Evolutionary conservation across 176 grass and related monocot genomes (phyloP).

Genomic region (Echinochloa phyllopogon): DNA sequence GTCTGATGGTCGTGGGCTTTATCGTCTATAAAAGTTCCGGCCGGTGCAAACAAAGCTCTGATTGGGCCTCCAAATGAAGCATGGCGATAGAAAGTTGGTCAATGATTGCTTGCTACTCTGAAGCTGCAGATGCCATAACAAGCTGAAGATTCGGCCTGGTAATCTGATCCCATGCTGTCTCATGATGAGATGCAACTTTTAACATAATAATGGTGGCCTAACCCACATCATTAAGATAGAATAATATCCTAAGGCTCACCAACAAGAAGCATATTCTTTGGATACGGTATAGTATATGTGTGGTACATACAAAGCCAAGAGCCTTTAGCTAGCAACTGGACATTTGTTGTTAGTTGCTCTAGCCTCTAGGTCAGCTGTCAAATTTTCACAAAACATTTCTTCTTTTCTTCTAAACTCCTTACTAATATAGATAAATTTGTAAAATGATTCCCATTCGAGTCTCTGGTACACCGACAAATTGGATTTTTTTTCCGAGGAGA

Average conservation of each 20-base stretch:
- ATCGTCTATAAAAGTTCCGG: slow-evolving; percentile 31
- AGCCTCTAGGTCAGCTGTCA: slow-evolving; percentile 31
- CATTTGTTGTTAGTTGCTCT: slow-evolving; percentile 26
- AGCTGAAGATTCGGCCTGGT: slow-evolving; percentile 30
- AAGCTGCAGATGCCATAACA: slow-evolving; percentile 33
- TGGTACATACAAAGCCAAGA: slow-evolving; percentile 18
- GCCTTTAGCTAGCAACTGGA: slow-evolving; percentile 15
- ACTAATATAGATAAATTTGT: not conserved
- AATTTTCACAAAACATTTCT: slow-evolving; percentile 3
- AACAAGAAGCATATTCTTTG: slow-evolving; percentile 40
- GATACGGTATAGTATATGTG: slow-evolving; percentile 10
- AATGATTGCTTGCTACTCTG: slow-evolving; percentile 37
- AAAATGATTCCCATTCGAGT: not conserved
- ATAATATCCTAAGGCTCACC: not conserved
- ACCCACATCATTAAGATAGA: slow-evolving; percentile 24
- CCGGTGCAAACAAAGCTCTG: slow-evolving; percentile 35
- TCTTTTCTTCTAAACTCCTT: not conserved
- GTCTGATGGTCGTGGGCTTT: slow-evolving; percentile 17
- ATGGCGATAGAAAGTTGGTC: slow-evolving; percentile 27
- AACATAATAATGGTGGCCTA: slow-evolving; percentile 39
- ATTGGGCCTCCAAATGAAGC: slow-evolving; percentile 36
- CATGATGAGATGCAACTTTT: slow-evolving; percentile 47
- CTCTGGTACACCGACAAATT: not conserved
- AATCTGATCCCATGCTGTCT: slow-evolving; percentile 29
- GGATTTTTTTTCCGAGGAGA: not conserved